Evolutionary conservation across 805 yeast genomes (phyloP).

Genomic region (Myxozyma mucilagina): DNA sequence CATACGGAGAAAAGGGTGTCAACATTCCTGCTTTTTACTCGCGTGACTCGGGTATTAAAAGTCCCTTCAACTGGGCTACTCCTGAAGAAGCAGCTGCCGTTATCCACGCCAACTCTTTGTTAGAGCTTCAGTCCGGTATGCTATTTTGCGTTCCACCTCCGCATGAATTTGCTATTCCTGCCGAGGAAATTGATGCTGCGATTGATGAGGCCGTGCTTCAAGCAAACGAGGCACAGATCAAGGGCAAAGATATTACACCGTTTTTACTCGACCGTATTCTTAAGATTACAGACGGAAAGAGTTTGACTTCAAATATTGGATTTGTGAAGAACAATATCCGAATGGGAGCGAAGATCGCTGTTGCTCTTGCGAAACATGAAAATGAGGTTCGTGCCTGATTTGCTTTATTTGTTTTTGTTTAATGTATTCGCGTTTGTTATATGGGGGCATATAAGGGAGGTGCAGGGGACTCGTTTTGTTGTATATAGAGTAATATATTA

Average conservation of each 20-base stretch:
- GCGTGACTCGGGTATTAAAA: constrained; percentile 67
- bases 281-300: constrained; percentile 63
- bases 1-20: constrained; percentile 55
- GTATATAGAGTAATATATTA: constrained; percentile 2
- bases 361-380: constrained; percentile 43
- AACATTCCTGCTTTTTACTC: constrained; percentile 81
- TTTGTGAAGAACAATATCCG: constrained; percentile 77
- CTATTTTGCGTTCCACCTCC: constrained; percentile 87
- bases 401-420: neutral
- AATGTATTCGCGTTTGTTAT: neutral
- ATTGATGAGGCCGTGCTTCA: constrained; percentile 59
- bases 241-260: constrained; percentile 80
- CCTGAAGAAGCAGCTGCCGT: constrained; percentile 63
- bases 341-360: constrained; percentile 68
- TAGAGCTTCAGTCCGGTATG: constrained; percentile 65
- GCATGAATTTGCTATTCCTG: constrained; percentile 55
- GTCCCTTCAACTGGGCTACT: constrained; percentile 64
- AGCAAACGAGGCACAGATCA: constrained; percentile 54
- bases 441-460: too few species aligned
- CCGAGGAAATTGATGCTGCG: constrained; percentile 52
- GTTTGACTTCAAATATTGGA: constrained; percentile 68
- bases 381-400: constrained; percentile 36
- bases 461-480: neutral
- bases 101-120: constrained; percentile 47
- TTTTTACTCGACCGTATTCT: constrained; percentile 67